Evolutionary conservation across 1,139 yeast genomes (phyloP).

Genomic region (Suhomyces taliae): DNA sequence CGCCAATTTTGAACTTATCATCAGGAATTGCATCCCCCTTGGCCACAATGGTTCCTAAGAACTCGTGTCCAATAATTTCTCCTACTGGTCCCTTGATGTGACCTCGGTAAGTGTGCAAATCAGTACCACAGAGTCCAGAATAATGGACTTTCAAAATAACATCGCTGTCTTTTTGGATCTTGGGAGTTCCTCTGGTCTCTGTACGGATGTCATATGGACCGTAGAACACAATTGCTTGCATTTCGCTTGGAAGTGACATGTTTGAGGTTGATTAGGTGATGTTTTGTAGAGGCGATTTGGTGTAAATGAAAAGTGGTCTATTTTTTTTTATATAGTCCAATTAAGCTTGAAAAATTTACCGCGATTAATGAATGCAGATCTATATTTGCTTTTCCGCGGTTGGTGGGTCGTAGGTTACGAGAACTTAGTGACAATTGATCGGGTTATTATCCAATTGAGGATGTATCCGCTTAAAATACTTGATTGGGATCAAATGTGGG

Average conservation of each 20-base stretch:
- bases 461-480: not conserved
- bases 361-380: too few species aligned
- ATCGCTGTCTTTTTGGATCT: slow-evolving; percentile 40
- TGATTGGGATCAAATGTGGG: not conserved
- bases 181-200: slow-evolving; percentile 46
- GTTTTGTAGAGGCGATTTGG: slow-evolving; percentile 2
- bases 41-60: slow-evolving; percentile 42
- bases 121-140: slow-evolving; percentile 64
- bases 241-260: slow-evolving; percentile 18
- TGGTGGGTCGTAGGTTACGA: too few species aligned
- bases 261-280: not conserved
- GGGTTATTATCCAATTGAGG: not conserved
- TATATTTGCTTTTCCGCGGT: too few species aligned
- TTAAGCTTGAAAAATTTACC: too few species aligned
- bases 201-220: slow-evolving; percentile 50
- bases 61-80: slow-evolving; percentile 55
- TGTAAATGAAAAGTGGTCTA: not conserved
- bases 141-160: slow-evolving; percentile 53
- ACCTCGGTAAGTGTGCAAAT: slow-evolving; percentile 61
- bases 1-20: slow-evolving; percentile 39
- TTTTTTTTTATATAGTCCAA: too few species aligned
- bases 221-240: slow-evolving; percentile 60
- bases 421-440: not conserved
- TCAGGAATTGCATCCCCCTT: slow-evolving; percentile 34
- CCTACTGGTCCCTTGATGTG: slow-evolving; percentile 44